Percentiles rank a stretch among this genome's conserved stretches.
Conservation (phyloP, 768 basidiomycete genomes). For the Leccinum ochraceum region DNA sequence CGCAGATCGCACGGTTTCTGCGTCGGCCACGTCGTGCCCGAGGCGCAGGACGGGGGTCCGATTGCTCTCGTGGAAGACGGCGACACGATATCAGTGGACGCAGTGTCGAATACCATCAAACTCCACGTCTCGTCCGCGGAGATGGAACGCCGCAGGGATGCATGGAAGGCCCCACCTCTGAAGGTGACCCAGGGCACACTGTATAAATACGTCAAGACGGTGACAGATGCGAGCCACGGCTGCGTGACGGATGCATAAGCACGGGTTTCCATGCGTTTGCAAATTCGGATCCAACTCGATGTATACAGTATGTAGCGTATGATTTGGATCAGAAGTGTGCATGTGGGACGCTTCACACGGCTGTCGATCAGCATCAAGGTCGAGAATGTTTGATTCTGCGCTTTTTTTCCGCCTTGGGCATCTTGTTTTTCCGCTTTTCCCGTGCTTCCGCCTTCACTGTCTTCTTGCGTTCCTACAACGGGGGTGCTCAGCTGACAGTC, state of each 20-base stretch:
- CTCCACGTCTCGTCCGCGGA: constrained; percentile 78
- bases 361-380: constrained; percentile 19
- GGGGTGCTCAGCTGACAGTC: neutral
- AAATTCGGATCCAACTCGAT: constrained; percentile 15
- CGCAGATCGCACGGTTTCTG: constrained; percentile 92
- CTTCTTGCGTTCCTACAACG: constrained; percentile 85
- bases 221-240: constrained; percentile 89
- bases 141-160: constrained; percentile 65
- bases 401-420: constrained; percentile 96
- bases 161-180: constrained; percentile 84
- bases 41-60: constrained; percentile 92
- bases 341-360: constrained; percentile 17
- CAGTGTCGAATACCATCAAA: constrained; percentile 81
- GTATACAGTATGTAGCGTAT: constrained; percentile 6
- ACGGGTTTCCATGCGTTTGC: constrained; percentile 10
- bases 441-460: constrained; percentile 82
- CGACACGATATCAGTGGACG: constrained; percentile 86
- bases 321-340: constrained; percentile 1
- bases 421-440: constrained; percentile 89
- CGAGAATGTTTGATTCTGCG: constrained; percentile 62
- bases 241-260: constrained; percentile 84
- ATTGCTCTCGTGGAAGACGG: constrained; percentile 90
- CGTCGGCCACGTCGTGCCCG: constrained; percentile 96
- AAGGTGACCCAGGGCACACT: constrained; percentile 82
- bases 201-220: constrained; percentile 86